Evolutionary conservation across 495 filamentous ascomycete species (phyloP), one percentile per base, ranked within the genome.

Genomic region (Tuber microsphaerosporum): DNA sequence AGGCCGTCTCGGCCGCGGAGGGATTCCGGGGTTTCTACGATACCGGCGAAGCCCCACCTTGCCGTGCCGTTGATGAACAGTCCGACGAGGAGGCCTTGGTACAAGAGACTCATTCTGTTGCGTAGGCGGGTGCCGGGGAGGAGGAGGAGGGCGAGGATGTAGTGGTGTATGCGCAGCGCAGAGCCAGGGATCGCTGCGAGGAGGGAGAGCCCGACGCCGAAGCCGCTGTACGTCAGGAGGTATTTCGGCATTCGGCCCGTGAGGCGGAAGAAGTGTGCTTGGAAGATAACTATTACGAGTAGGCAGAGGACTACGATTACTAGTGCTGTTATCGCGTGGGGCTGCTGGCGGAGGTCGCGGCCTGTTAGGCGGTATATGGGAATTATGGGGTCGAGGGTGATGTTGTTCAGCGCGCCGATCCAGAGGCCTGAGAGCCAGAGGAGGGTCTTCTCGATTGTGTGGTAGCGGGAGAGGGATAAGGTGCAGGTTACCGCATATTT

Each of bases 11-110:
- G 56, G 16, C 91, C 91, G 48, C 88, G 87, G 56, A 98, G 83
- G 31, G 89, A 89, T 2, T 84, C 88, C 1, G 91, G 88, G 0
- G 95, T 97, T 84, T 97, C 92, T n/a, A 97, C 87, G 74, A 98
- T 89, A 3, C 91, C 88, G 71, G 94, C 94, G 79, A 97, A 98
- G 19, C 93, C 94, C 94, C 94, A 98, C 22, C 94, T 87, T 19
- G 94, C 94, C 76, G 93, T 89, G 26, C 94, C 94, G 81, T 98
- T 97, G 84, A 96, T 89, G 84, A 97, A 97, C 0, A 98, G 86
- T 20, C 94, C 94, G 10, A 98, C 83, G 1, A 98, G 85, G n/a
- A 98, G 84, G 4, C 94, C 94, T 80, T 97, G 93, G 76, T 92
- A 97, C 14, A 95, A 83, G 20, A 97, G 83, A 0, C 89, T 90